phyloP scores from a whole-genome alignment of 176 grass and related monocot genomes.

The Oryza punctata region DNA sequence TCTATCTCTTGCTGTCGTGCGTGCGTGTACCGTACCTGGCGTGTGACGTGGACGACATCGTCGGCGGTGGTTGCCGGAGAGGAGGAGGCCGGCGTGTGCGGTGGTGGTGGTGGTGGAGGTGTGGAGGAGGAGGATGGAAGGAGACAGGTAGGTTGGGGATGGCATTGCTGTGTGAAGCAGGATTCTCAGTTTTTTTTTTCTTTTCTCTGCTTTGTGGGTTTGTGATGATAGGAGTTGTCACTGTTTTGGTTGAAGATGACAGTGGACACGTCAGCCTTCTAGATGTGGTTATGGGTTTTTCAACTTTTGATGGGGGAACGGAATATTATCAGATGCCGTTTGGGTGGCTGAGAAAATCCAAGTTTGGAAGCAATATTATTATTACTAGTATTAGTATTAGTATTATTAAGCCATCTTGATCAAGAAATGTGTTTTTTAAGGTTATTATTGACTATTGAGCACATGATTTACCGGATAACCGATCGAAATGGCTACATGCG shows the following conservation, averaged over 20 bases:
- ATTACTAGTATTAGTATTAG: no score
- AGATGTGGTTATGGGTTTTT: neutral
- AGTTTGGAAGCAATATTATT: neutral
- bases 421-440: no score
- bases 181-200: no score
- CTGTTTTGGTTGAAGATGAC: neutral
- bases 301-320: no score
- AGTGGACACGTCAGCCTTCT: neutral
- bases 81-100: neutral
- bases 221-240: no score
- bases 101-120: neutral
- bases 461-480: neutral
- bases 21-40: constrained; percentile 7
- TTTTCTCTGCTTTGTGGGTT: no score
- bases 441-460: neutral
- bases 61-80: constrained; percentile 6
- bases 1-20: neutral
- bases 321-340: neutral
- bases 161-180: neutral
- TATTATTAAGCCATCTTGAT: no score
- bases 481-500: neutral
- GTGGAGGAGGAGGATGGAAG: neutral
- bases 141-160: constrained; percentile 1
- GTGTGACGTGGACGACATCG: neutral
- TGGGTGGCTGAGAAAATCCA: neutral